These are phyloP conservation scores for Ochetophila trinervis DNA, from an alignment of 306 rosid species.

Conservation along the genomic window DNA sequence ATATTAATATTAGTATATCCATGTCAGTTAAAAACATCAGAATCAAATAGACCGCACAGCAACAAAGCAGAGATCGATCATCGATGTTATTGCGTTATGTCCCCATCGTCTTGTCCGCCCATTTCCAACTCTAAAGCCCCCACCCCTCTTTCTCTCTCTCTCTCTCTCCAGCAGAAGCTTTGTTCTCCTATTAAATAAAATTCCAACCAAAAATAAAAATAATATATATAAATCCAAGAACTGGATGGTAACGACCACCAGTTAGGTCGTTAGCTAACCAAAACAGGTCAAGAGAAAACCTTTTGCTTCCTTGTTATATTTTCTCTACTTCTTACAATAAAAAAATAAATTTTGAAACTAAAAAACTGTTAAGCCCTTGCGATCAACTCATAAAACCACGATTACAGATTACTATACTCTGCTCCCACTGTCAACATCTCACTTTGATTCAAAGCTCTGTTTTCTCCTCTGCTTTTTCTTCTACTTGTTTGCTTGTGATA, in stretches of 20 bases:
- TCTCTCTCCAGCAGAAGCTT: not conserved
- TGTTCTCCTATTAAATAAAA: not conserved
- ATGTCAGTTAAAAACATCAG: not conserved
- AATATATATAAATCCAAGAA: not conserved
- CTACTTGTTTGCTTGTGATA: not conserved
- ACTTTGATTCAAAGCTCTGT: not conserved
- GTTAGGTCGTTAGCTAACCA: conserved; percentile 7
- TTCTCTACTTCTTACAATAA: not conserved
- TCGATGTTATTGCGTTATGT: not conserved
- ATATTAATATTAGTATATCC: conserved; percentile 4
- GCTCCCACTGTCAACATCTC: not conserved
- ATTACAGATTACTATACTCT: not conserved
- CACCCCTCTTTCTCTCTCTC: not conserved
- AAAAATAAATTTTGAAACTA: not conserved
- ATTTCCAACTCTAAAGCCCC: not conserved
- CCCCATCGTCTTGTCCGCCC: conserved; percentile 27
- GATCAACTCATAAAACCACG: not conserved
- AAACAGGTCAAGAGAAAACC: not conserved
- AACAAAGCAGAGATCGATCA: conserved; percentile 25
- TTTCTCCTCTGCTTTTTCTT: not conserved
- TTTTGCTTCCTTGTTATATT: not conserved
- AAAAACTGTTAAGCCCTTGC: not conserved
- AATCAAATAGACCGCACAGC: conserved; percentile 5
- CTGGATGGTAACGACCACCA: not conserved
- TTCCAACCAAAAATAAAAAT: too few species aligned